Evolutionary conservation across 2,329 filamentous ascomycete genomes (phyloP), one percentile per base, ranked within the genome.

Genomic region (Periglandula ipomoeae): DNA sequence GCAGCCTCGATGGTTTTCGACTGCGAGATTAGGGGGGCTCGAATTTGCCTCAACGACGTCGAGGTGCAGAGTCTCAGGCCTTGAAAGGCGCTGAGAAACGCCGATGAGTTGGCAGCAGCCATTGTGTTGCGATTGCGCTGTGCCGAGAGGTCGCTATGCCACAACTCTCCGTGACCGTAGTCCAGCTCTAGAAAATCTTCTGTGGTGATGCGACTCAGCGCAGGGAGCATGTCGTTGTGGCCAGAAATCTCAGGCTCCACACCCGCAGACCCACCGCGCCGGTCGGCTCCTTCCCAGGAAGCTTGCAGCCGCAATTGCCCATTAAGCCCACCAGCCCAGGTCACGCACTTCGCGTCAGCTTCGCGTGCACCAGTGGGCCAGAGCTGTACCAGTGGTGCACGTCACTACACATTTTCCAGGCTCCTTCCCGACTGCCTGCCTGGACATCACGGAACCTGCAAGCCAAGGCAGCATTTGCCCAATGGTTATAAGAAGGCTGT

Each of bases 21-120:
- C 51, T 61, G 61, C 50, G 56, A 59, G 54, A 61, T 56, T 7
- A 61, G 51, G 46, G 61, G 65, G 54, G 54, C 63, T 35, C 57
- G 65, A 48, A 64, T 58, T 55, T 70, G 68, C 50, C 66, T 71
- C 51, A 68, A 56, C 32, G 68, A 60, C 8, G 68, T 61, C n/a
- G 65, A 58, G 34, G 64, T 56, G 17, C 66, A 67, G 60, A 79
- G 66, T 48, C 66, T 70, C 52, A 81, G 65, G 48, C 71, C 70
- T 52, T 68, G 70, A 24, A 81, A 71, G 60, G 76, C 74, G 62
- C 69, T 70, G 56, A 71, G 60, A 52, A 81, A 66, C 58, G 69
- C 64, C 52, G 69, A 67, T 41, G 72, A 56, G 56, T 61, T 61
- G 57, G 61, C 64, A 54, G 69, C 63, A 66, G 66, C 74, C 75